Evolutionary conservation across 2,329 filamentous ascomycete genomes (phyloP), one percentile per base, ranked within the genome.

Genomic region (Chrysoporthe deuterocubensis): DNA sequence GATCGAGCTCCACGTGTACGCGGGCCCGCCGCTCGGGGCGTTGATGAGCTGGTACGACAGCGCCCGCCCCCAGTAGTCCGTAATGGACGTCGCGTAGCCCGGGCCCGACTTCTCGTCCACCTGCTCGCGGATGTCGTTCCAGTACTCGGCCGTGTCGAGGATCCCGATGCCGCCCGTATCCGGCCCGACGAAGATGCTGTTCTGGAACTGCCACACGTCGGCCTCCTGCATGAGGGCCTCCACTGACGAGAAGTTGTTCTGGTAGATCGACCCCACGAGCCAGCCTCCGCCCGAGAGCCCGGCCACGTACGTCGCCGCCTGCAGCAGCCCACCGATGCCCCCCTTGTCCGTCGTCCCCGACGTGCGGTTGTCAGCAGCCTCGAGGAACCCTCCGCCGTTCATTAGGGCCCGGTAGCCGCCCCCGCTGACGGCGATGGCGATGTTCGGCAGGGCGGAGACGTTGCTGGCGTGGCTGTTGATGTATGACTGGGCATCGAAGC

Each of bases 1-100:
- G 73, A 83, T 82, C 3, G 92, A 96, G 3, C 93, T 96, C 81
- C 90, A 97, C 4, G 94, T 97, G 74, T 91, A 94, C 16, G 82
- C 84, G 16, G 90, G 88, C 0, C 92, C 94, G 50, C 94, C 94
- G 69, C 92, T 80, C 1, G 84, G 85, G 6, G 87, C 91, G 75
- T 95, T 92, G 76, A 97, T 86, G 60, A 97, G 85, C 80, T 97
- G 94, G 79, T 91, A 96, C 1, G 90, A 90, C n/a, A 97, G 84
- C 59, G 92, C 92, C 67, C 94, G 90, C 40, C 92, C 92, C 91
- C 94, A 97, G 78, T 93, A 93, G 80, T 97, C 94, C 0, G 94
- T 97, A 67, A 97, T 84, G 9, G 92, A 91, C 3, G 86, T 87
- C 58, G 89, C 81, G 75, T 84, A 93, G 1, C 88, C 87, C 18